phyloP scores from a whole-genome alignment of 495 filamentous ascomycete genomes.

The Diplogelasinospora grovesii region DNA sequence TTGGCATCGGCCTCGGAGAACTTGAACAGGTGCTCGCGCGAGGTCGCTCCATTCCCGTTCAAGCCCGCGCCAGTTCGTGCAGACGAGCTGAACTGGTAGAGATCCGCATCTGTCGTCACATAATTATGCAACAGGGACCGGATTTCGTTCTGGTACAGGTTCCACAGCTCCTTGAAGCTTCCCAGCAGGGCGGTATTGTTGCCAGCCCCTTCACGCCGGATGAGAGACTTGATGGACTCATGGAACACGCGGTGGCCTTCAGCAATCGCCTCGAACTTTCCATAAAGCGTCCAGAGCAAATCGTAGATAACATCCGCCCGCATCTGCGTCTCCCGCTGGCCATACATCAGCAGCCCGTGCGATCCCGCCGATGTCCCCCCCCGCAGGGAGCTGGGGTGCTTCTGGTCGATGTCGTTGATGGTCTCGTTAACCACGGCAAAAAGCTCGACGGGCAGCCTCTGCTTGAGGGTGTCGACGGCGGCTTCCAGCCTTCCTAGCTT shows the following conservation, averaged over 20 bases:
- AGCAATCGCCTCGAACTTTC: constrained; percentile 93
- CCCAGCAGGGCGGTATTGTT: constrained; percentile 56
- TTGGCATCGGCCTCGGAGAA: constrained; percentile 76
- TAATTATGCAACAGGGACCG: constrained; percentile 93
- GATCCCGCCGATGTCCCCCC: constrained; percentile 44
- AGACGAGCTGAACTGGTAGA: constrained; percentile 48
- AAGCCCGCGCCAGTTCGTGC: constrained; percentile 30
- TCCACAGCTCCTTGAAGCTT: constrained; percentile 91
- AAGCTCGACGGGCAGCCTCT: constrained; percentile 87
- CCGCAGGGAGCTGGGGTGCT: constrained; percentile 68
- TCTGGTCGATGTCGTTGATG: constrained; percentile 84
- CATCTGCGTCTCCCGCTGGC: constrained; percentile 60
- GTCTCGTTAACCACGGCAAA: constrained; percentile 93
- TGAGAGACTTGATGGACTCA: constrained; percentile 77
- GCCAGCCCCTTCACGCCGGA: constrained; percentile 65
- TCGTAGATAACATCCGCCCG: constrained; percentile 80
- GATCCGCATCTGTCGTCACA: constrained; percentile 83
- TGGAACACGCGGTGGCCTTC: constrained; percentile 93
- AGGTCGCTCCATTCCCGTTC: constrained; percentile 50
- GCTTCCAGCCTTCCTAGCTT: constrained; percentile 78
- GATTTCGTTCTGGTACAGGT: constrained; percentile 69
- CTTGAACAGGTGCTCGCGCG: constrained; percentile 84
- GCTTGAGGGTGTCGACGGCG: constrained; percentile 83
- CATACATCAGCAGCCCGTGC: constrained; percentile 58
- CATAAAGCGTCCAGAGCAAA: constrained; percentile 84